A percentile compares a stretch with the other conserved stretches of the same genome.
Conservation (phyloP, 2,329 filamentous ascomycete genomes). For the Alternaria metachromatica region DNA sequence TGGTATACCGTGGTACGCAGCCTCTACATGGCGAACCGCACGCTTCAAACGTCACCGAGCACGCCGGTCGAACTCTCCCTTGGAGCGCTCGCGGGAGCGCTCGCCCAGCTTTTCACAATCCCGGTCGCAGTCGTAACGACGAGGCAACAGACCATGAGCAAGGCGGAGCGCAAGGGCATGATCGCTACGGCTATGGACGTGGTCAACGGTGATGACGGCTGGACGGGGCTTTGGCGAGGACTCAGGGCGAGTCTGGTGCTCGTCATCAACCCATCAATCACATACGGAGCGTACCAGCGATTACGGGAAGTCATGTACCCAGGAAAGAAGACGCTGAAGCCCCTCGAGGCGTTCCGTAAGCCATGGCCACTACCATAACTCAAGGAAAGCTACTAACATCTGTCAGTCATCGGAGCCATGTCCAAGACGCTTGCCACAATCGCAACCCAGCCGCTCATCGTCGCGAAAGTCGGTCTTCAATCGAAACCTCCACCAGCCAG, state of each 20-base stretch:
- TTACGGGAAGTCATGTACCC: constrained; percentile 80
- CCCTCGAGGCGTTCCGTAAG: constrained; percentile 91
- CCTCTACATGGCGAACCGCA: constrained; percentile 71
- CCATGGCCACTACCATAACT: constrained; percentile 27
- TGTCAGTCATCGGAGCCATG: constrained; percentile 82
- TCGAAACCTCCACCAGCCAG: constrained; percentile 86
- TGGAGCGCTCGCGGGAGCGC: constrained; percentile 84
- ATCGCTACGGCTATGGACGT: constrained; percentile 89
- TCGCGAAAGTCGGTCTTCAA: constrained; percentile 96
- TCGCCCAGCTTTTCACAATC: constrained; percentile 96
- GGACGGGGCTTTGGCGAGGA: constrained; percentile 89
- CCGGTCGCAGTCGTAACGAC: constrained; percentile 96
- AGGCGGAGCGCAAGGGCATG: constrained; percentile 82
- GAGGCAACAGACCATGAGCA: constrained; percentile 90
- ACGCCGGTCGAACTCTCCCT: constrained; percentile 84
- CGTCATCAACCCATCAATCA: constrained; percentile 95
- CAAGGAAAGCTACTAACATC: constrained; percentile 20
- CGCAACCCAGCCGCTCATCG: constrained; percentile 91
- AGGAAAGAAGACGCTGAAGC: constrained; percentile 74
- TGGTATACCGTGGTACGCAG: constrained; percentile 92
- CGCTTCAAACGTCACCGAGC: constrained; percentile 69
- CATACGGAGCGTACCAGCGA: constrained; percentile 94
- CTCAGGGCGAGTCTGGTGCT: constrained; percentile 94
- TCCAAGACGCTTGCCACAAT: constrained; percentile 94
- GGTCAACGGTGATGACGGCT: constrained; percentile 86